Conservation (phyloP, 305 asterid genomes). For the Fraxinus latifolia region DNA sequence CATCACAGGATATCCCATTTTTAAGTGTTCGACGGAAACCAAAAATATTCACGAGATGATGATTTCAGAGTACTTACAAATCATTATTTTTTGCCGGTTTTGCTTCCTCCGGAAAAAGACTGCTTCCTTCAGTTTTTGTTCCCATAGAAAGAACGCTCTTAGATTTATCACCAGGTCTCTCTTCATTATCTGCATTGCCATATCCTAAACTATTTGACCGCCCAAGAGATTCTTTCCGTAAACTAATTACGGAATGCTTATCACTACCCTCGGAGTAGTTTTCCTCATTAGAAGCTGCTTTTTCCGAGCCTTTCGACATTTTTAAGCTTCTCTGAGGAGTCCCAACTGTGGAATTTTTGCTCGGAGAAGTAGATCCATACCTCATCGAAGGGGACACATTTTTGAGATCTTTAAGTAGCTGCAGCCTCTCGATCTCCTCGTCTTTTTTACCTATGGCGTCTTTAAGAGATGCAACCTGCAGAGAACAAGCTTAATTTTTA, state of each 20-base stretch:
- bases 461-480: conserved; percentile 66
- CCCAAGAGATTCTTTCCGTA: conserved; percentile 10
- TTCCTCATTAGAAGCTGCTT: conserved; percentile 30
- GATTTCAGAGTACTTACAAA: background rate
- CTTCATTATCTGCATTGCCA: conserved; percentile 26
- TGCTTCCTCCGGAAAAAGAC: conserved; percentile 18
- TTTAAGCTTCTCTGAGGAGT: conserved; percentile 26
- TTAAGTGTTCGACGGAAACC: background rate
- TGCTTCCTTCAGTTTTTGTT: conserved; percentile 37
- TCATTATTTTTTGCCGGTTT: conserved; percentile 20
- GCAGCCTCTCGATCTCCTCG: conserved; percentile 65
- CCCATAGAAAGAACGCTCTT: conserved; percentile 30
- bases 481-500: background rate
- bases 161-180: conserved; percentile 26
- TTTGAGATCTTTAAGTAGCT: conserved; percentile 47
- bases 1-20: background rate
- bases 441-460: conserved; percentile 66
- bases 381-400: conserved; percentile 40
- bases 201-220: conserved; percentile 19
- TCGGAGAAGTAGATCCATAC: conserved; percentile 37
- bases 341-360: conserved; percentile 7
- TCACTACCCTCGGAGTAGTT: conserved; percentile 32
- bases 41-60: background rate
- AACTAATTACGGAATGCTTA: conserved; percentile 25
- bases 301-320: conserved; percentile 25